Evolutionary conservation across 2,329 filamentous ascomycete genomes (phyloP), one percentile per base, ranked within the genome.

Genomic region (Epichloe gansuensis): DNA sequence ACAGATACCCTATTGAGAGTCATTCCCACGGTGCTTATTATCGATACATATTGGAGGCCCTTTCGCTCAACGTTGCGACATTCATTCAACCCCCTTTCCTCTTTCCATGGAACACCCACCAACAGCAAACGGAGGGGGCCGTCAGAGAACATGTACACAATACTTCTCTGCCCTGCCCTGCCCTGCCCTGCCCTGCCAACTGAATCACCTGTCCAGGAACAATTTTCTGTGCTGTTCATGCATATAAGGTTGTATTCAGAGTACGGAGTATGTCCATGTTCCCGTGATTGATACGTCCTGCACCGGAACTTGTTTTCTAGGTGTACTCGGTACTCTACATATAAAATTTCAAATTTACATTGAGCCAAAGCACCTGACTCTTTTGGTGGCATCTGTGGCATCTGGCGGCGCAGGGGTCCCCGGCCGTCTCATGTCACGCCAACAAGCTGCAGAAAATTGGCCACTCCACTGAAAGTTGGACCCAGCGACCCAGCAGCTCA

Each of bases 401-500:
- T 51, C 4, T 45, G 34, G 28, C 28, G 28, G 8, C 28, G 39
- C 48, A 47, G 45, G 53, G 42, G 41, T 38, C 53, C 51, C 28
- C 7, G 28, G 50, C 38, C 48, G 48, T 38, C 37, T 23, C 41
- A 21, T 17, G 48, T 44, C 50, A 48, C 51, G 50, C 51, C 55
- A 53, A 39, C 53, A 23, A 25, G 34, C 38, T 49, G 50, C 53
- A 56, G 48, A 44, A 43, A 51, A 52, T 51, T 49, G 48, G 21
- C 53, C 48, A 45, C 45, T 31, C 51, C 43, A 55, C 50, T 11
- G 8, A 11, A 11, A 31, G 8, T 55, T 55, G 46, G 34, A 49
- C 53, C 48, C 38, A 34, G 49, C 28, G 34, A 49, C 53, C 48
- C 38, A 34, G 46, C 28, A 31, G 28, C 28, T 8, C 28, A 31